Evolutionary conservation across 306 rosid species (phyloP).

Genomic region (Rosa persica): DNA sequence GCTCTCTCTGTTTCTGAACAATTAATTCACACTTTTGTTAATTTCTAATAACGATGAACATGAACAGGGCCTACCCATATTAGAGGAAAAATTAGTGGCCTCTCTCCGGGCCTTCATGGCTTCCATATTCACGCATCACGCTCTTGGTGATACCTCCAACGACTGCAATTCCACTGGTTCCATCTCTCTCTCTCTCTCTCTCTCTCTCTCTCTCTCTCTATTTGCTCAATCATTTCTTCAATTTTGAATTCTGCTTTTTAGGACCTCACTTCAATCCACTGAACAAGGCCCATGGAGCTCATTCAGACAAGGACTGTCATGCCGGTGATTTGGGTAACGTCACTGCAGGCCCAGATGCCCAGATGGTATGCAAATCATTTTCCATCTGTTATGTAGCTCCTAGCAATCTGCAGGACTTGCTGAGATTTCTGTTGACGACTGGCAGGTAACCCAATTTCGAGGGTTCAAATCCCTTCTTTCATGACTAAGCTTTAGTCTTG

Average conservation of each 20-base stretch:
- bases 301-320: slow-evolving; percentile 59
- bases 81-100: slow-evolving; percentile 53
- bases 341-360: slow-evolving; percentile 65
- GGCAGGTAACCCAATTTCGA: slow-evolving; percentile 30
- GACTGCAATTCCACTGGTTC: slow-evolving; percentile 93
- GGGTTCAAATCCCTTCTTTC: no score
- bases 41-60: neutral
- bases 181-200: slow-evolving; percentile 4
- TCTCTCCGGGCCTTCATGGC: slow-evolving; percentile 78
- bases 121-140: slow-evolving; percentile 94
- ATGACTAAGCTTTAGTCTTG: no score
- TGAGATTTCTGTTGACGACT: slow-evolving; percentile 58
- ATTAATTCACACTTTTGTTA: no score
- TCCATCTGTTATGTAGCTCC: neutral
- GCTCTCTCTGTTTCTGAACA: no score
- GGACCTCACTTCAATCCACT: slow-evolving; percentile 82
- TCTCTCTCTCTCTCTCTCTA: no score
- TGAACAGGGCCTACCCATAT: slow-evolving; percentile 53
- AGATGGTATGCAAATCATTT: slow-evolving; percentile 34
- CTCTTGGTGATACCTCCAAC: slow-evolving; percentile 89
- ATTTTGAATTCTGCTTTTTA: slow-evolving; percentile 1
- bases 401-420: slow-evolving; percentile 57
- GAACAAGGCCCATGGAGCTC: slow-evolving; percentile 69
- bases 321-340: slow-evolving; percentile 88
- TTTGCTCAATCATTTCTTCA: no score